These are phyloP conservation scores for Saccharomycopsis olivae DNA, from an alignment of 805 yeast genomes.

Conservation along the genomic window DNA sequence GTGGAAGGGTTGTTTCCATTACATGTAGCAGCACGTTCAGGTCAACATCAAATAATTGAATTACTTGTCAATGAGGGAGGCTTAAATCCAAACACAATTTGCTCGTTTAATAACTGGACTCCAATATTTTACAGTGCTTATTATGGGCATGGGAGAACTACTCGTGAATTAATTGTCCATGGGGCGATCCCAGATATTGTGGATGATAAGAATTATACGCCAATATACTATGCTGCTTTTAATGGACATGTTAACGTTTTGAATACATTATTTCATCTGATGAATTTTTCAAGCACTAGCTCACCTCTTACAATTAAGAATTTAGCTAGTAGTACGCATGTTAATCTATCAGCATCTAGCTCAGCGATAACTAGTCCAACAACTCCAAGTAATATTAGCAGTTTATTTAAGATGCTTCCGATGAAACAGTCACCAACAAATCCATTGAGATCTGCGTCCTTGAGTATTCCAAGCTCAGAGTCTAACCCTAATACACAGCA, in stretches of 20 bases:
- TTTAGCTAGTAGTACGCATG: neutral
- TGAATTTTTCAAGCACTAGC: neutral
- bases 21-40: constrained; percentile 81
- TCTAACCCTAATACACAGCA: neutral
- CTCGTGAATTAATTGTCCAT: constrained; percentile 54
- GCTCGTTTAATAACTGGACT: constrained; percentile 69
- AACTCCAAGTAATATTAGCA: neutral
- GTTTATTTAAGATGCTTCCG: constrained; percentile 1
- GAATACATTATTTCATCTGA: constrained; percentile 41
- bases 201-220: constrained; percentile 75
- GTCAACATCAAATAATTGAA: constrained; percentile 59
- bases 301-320: constrained; percentile 12
- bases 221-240: constrained; percentile 83
- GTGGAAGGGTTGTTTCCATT: constrained; percentile 86
- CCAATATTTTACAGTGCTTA: constrained; percentile 85
- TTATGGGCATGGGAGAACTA: constrained; percentile 68
- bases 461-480: constrained; percentile 7
- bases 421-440: neutral
- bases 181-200: constrained; percentile 61
- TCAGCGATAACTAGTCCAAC: too few relatives aligned
- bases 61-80: constrained; percentile 60
- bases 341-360: neutral
- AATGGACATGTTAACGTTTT: constrained; percentile 86
- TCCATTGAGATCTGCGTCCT: neutral
- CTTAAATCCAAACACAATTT: constrained; percentile 63